Percentiles rank a stretch among this genome's conserved stretches.
Conservation (phyloP, 2,329 filamentous ascomycete species). For the Plenodomus lindquistii region DNA sequence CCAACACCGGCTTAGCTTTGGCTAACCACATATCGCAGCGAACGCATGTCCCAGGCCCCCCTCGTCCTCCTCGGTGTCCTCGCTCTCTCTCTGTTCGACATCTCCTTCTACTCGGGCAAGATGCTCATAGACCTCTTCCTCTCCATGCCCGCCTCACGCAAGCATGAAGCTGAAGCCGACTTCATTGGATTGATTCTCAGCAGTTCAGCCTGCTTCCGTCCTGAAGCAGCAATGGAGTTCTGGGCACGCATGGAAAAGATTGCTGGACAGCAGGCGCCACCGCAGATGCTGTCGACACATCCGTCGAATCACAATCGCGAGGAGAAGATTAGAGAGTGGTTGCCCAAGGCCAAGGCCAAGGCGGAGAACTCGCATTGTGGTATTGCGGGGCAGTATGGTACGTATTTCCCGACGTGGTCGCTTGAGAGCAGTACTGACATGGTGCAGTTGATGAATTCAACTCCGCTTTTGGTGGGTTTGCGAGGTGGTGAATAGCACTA, state of each 20-base stretch:
- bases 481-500: conserved; percentile 10
- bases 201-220: conserved; percentile 77
- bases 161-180: conserved; percentile 77
- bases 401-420: neutral
- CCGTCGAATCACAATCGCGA: conserved; percentile 70
- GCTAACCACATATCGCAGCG: conserved; percentile 39
- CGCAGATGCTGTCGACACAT: conserved; percentile 77
- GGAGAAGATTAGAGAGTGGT: conserved; percentile 65
- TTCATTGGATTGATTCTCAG: conserved; percentile 84
- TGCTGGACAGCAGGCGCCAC: conserved; percentile 56
- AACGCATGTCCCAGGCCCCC: conserved; percentile 59
- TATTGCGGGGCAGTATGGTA: conserved; percentile 24
- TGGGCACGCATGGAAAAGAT: conserved; percentile 63
- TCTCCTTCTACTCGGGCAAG: conserved; percentile 46
- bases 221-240: conserved; percentile 66
- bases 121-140: conserved; percentile 66
- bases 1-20: neutral
- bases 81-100: conserved; percentile 43
- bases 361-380: conserved; percentile 39
- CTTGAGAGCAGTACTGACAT: neutral
- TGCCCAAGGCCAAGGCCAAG: conserved; percentile 48
- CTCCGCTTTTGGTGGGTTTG: conserved; percentile 12
- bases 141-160: conserved; percentile 67
- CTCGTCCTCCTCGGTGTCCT: conserved; percentile 46
- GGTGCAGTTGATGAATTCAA: conserved; percentile 10